phyloP scores from a whole-genome alignment of 208 protist genomes.

The Trypanosoma scelopori region DNA sequence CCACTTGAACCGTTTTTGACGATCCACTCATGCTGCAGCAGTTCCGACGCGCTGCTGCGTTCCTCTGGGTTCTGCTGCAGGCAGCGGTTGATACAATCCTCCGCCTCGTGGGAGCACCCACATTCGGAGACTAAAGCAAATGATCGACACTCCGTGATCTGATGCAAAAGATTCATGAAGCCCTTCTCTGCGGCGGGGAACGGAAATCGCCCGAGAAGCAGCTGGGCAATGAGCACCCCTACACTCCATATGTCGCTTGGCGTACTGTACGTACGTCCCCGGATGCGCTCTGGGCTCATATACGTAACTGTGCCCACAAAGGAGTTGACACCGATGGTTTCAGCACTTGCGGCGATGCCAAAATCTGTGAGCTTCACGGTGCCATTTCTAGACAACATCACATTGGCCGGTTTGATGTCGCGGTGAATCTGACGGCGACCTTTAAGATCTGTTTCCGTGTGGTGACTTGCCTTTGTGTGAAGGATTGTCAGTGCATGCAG shows the following conservation, averaged over 20 bases:
- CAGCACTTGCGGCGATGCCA: conserved; percentile 79
- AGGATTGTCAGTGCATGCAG: conserved; percentile 80
- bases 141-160: conserved; percentile 70
- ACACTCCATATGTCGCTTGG: conserved; percentile 90
- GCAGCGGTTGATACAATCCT: conserved; percentile 74
- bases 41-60: conserved; percentile 55
- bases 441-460: conserved; percentile 78
- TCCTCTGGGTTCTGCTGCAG: conserved; percentile 63
- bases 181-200: conserved; percentile 55
- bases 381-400: conserved; percentile 80
- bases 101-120: conserved; percentile 57
- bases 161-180: conserved; percentile 79
- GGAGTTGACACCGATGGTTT: conserved; percentile 81
- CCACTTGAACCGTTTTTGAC: conserved; percentile 55
- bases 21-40: conserved; percentile 76
- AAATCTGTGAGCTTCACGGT: conserved; percentile 85
- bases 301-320: conserved; percentile 88
- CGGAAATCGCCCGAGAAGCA: conserved; percentile 73
- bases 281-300: conserved; percentile 88
- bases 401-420: conserved; percentile 87
- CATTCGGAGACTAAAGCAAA: conserved; percentile 38
- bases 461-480: conserved; percentile 82
- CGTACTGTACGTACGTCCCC: conserved; percentile 71
- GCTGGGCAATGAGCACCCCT: conserved; percentile 71
- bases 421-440: conserved; percentile 81